phyloP scores from a whole-genome alignment of 2,329 filamentous ascomycete genomes.

The Penicillium hesseltinei region DNA sequence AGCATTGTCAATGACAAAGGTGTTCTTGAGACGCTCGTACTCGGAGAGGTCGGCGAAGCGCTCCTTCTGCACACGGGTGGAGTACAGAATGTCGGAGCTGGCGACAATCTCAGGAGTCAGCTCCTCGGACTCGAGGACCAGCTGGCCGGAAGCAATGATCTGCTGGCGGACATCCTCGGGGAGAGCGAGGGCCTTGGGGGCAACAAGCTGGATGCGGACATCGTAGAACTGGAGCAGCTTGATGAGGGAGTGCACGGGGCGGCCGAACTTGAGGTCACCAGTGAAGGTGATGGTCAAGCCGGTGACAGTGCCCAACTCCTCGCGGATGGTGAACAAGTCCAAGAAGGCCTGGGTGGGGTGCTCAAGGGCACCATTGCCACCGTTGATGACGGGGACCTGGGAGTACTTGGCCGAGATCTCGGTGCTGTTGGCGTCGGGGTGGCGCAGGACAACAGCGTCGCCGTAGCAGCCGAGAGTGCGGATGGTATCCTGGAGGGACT shows the following conservation, averaged over 20 bases:
- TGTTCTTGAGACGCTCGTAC: constrained; percentile 85
- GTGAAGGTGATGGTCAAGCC: constrained; percentile 94
- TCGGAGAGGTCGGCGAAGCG: constrained; percentile 77
- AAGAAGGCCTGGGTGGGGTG: constrained; percentile 97
- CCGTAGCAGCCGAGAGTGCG: constrained; percentile 91
- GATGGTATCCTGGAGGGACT: constrained; percentile 88
- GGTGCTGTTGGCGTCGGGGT: constrained; percentile 78
- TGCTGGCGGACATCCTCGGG: constrained; percentile 71
- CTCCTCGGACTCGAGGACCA: constrained; percentile 70
- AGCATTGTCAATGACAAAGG: constrained; percentile 84
- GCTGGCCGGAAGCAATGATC: constrained; percentile 71
- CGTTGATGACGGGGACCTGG: constrained; percentile 91
- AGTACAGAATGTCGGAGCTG: constrained; percentile 89
- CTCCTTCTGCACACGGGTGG: constrained; percentile 95
- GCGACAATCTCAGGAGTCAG: constrained; percentile 85
- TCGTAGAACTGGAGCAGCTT: constrained; percentile 95
- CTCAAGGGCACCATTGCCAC: constrained; percentile 91
- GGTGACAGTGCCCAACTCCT: constrained; percentile 93
- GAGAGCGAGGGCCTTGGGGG: constrained; percentile 74
- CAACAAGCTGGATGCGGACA: constrained; percentile 87
- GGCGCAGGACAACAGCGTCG: constrained; percentile 92
- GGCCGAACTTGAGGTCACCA: constrained; percentile 88
- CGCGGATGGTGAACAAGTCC: constrained; percentile 96
- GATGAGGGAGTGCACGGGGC: constrained; percentile 91
- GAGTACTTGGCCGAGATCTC: constrained; percentile 83